These are phyloP conservation scores for Cystobasidium slooffiae DNA, from an alignment of 1,284 basidiomycete genomes.

Conservation along the genomic window DNA sequence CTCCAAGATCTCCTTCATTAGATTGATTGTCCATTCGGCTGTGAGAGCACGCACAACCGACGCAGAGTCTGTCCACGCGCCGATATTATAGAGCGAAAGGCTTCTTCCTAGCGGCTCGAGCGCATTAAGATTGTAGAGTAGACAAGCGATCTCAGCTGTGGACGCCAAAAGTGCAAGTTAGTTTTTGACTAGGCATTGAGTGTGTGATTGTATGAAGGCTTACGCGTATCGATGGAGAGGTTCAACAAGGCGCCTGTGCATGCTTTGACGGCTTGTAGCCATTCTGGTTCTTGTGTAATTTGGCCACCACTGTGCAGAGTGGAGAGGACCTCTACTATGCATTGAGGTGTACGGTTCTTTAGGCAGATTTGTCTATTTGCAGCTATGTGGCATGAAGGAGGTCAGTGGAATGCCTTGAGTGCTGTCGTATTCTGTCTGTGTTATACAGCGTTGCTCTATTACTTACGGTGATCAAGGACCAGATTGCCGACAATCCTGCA, in stretches of 20 bases:
- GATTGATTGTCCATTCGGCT: constrained; percentile 37
- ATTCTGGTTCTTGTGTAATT: neutral
- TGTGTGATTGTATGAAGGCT: neutral
- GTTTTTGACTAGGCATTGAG: neutral
- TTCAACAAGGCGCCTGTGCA: constrained; percentile 39
- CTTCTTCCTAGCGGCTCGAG: neutral
- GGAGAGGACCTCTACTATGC: constrained; percentile 18
- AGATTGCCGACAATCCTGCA: constrained; percentile 37
- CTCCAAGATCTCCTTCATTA: constrained; percentile 26
- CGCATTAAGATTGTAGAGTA: neutral
- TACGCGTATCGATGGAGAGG: constrained; percentile 40
- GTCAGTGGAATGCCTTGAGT: neutral
- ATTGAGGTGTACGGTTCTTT: constrained; percentile 10
- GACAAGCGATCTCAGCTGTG: constrained; percentile 10
- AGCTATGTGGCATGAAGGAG: constrained; percentile 4
- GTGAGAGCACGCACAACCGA: neutral
- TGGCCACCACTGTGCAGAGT: constrained; percentile 12
- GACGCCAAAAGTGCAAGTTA: neutral
- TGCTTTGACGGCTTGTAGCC: constrained; percentile 31
- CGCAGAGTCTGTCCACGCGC: constrained; percentile 2
- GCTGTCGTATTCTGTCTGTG: neutral
- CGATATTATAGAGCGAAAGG: constrained; percentile 10
- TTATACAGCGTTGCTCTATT: neutral
- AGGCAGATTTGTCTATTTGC: constrained; percentile 28
- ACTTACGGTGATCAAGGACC: constrained; percentile 39